phyloP scores from a whole-genome alignment of 2,329 filamentous ascomycete species.

The Fusarium annulatum region DNA sequence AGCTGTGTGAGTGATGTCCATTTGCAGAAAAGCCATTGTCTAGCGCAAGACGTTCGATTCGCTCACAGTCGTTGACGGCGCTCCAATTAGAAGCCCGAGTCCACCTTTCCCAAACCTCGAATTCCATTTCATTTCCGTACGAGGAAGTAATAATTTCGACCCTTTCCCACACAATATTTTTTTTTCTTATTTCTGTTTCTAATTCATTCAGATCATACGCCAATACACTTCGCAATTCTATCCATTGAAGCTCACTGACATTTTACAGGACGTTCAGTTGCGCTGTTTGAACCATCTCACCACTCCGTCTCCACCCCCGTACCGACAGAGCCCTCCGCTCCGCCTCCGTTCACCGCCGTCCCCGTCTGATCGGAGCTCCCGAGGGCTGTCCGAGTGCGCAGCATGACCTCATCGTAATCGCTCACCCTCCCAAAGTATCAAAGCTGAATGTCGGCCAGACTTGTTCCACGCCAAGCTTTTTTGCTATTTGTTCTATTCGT shows the following conservation, averaged over 20 bases:
- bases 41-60: slow-evolving; percentile 44
- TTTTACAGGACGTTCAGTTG: neutral
- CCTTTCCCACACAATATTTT: slow-evolving; percentile 1
- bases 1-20: slow-evolving; percentile 22
- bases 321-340: slow-evolving; percentile 42
- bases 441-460: neutral
- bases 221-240: neutral
- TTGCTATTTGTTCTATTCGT: neutral
- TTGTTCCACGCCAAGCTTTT: neutral
- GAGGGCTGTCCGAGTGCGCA: slow-evolving; percentile 19
- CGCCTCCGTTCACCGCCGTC: slow-evolving; percentile 42
- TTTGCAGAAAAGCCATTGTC: slow-evolving; percentile 39
- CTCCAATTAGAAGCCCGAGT: slow-evolving; percentile 42
- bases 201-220: neutral
- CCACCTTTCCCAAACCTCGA: slow-evolving; percentile 39
- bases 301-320: slow-evolving; percentile 36
- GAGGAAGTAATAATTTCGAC: slow-evolving; percentile 18
- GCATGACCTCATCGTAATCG: slow-evolving; percentile 6
- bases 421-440: neutral
- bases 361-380: slow-evolving; percentile 36
- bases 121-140: slow-evolving; percentile 39
- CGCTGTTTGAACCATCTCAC: slow-evolving; percentile 14
- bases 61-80: slow-evolving; percentile 31
- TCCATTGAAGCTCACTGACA: neutral
- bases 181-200: neutral